A percentile compares a stretch with the other conserved stretches of the same genome.
Conservation (phyloP, 2,329 filamentous ascomycete species). For the Cryphonectria parasitica region DNA sequence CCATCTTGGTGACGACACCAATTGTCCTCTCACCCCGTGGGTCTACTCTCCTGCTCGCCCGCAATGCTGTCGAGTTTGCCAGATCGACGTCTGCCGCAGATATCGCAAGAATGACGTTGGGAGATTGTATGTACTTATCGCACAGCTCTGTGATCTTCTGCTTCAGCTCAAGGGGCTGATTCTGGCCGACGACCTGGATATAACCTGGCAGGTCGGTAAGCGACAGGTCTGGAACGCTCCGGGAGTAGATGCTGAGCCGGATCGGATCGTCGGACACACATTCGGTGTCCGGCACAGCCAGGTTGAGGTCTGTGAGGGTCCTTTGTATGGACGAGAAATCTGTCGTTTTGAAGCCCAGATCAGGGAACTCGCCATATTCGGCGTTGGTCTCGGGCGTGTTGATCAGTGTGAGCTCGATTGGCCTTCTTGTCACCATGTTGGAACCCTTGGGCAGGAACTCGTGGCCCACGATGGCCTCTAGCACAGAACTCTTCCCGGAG, state of each 20-base stretch:
- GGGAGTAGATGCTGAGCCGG: conserved; percentile 92
- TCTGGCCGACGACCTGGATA: conserved; percentile 90
- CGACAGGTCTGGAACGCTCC: conserved; percentile 91
- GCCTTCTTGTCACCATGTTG: conserved; percentile 96
- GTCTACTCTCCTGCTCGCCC: conserved; percentile 89
- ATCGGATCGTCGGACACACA: conserved; percentile 98
- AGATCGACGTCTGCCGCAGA: conserved; percentile 97
- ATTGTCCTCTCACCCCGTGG: conserved; percentile 95
- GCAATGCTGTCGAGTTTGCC: conserved; percentile 90
- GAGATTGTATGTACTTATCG: conserved; percentile 96
- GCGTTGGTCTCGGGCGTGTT: conserved; percentile 86
- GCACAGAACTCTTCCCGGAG: conserved; percentile 94
- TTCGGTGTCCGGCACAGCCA: conserved; percentile 86
- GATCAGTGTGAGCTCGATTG: conserved; percentile 93
- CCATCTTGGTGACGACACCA: conserved; percentile 99
- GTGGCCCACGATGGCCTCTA: conserved; percentile 96
- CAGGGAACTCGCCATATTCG: conserved; percentile 96
- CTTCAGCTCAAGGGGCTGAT: conserved; percentile 89
- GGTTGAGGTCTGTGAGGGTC: conserved; percentile 91
- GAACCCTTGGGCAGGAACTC: conserved; percentile 97
- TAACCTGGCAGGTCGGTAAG: conserved; percentile 96
- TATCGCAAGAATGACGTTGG: conserved; percentile 95
- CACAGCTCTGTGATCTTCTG: conserved; percentile 95
- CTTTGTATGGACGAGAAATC: conserved; percentile 93
- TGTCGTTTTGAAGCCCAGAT: conserved; percentile 83